Evolutionary conservation across 345 rosid species (phyloP).

Genomic region (Sonneratia caseolaris): DNA sequence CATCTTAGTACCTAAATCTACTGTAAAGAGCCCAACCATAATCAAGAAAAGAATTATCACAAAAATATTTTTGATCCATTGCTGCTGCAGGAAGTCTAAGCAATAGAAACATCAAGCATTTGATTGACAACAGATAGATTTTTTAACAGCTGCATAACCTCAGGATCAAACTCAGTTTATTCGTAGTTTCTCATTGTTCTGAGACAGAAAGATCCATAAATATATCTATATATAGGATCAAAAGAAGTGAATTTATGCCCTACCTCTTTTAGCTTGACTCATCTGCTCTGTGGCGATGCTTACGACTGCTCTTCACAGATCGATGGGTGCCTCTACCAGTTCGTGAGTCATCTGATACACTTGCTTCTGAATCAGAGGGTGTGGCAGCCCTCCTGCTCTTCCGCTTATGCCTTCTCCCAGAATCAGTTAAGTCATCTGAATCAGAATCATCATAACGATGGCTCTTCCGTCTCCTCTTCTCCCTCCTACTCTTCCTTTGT

Average conservation of each 20-base stretch:
- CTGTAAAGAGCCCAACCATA: not conserved
- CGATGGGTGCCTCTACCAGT: constrained; percentile 50
- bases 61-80: not conserved
- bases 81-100: not conserved
- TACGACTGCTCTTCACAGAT: constrained; percentile 47
- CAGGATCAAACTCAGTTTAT: not conserved
- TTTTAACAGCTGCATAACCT: not conserved
- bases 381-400: constrained; percentile 46
- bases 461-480: constrained; percentile 43
- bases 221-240: not conserved
- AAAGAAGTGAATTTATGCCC: not conserved
- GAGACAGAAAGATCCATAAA: not conserved
- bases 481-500: constrained; percentile 33
- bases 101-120: not conserved
- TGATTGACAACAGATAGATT: not conserved
- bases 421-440: constrained; percentile 28
- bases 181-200: not conserved
- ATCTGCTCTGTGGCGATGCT: constrained; percentile 31
- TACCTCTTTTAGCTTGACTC: constrained; percentile 13
- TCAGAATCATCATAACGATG: constrained; percentile 36
- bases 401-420: constrained; percentile 26
- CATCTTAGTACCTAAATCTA: no score
- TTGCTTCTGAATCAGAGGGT: constrained; percentile 38
- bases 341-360: constrained; percentile 41
- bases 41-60: not conserved